These are phyloP conservation scores for Flaveria sonorensis DNA, from an alignment of 129 eudicot genomes.

Conservation along the genomic window DNA sequence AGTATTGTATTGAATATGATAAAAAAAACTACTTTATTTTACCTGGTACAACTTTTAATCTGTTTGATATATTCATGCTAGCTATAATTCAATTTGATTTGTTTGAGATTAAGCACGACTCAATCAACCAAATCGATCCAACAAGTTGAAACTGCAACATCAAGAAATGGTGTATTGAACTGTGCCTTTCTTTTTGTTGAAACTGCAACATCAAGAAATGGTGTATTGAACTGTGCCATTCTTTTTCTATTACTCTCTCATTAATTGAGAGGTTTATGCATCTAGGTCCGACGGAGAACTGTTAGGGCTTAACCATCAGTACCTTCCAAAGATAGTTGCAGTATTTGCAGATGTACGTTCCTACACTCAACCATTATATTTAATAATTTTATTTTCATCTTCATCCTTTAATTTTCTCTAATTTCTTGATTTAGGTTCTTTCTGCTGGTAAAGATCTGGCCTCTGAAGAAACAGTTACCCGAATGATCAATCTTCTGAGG, in stretches of 20 bases:
- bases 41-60: not conserved
- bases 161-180: not conserved
- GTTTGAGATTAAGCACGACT: not conserved
- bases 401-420: not conserved
- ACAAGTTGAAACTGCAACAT: not conserved
- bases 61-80: not conserved
- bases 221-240: not conserved
- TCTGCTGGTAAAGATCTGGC: constrained; percentile 92
- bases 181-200: no score
- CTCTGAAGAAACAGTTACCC: constrained; percentile 76
- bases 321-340: constrained; percentile 86
- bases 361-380: not conserved
- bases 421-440: constrained; percentile 48
- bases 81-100: not conserved
- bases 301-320: constrained; percentile 87
- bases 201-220: not conserved
- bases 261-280: not conserved
- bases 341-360: constrained; percentile 85
- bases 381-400: not conserved
- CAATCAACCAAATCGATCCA: not conserved
- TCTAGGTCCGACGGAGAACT: constrained; percentile 75
- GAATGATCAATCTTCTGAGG: constrained; percentile 82
- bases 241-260: constrained; percentile 9
- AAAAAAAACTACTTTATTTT: not conserved
- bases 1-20: not conserved